Evolutionary conservation across 306 rosid species (phyloP).

Genomic region (Rubus parviflorus): DNA sequence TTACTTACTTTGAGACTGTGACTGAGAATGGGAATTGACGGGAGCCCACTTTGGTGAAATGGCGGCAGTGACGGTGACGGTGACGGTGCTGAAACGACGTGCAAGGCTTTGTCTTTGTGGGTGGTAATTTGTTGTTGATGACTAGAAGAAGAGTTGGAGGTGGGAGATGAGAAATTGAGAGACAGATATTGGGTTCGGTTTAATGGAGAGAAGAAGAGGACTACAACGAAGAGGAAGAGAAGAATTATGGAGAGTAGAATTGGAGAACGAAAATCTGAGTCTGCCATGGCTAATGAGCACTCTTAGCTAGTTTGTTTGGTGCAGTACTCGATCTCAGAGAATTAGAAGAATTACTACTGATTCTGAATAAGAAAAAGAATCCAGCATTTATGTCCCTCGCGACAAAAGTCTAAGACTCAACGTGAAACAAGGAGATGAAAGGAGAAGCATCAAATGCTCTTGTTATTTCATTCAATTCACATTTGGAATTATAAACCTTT

Average conservation of each 20-base stretch:
- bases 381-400: neutral
- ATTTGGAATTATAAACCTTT: too few relatives aligned
- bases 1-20: neutral
- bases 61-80: neutral
- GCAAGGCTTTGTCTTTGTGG: neutral
- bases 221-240: neutral
- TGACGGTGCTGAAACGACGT: neutral
- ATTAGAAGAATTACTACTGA: neutral
- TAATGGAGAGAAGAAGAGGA: constrained; percentile 22
- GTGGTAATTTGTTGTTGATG: neutral
- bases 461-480: neutral
- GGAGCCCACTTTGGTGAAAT: neutral
- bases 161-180: constrained; percentile 5
- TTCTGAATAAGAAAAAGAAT: neutral
- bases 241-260: neutral
- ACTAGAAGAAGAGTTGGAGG: neutral
- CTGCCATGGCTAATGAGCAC: neutral
- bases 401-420: neutral
- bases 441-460: neutral
- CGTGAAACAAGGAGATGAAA: neutral
- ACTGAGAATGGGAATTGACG: neutral
- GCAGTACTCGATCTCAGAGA: neutral
- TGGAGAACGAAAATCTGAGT: neutral
- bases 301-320: neutral
- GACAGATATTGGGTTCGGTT: neutral